Evolutionary conservation across 192 early-diverging fungal species (phyloP), one percentile per base, ranked within the genome.

Genomic region (Entrophospora sp.): DNA sequence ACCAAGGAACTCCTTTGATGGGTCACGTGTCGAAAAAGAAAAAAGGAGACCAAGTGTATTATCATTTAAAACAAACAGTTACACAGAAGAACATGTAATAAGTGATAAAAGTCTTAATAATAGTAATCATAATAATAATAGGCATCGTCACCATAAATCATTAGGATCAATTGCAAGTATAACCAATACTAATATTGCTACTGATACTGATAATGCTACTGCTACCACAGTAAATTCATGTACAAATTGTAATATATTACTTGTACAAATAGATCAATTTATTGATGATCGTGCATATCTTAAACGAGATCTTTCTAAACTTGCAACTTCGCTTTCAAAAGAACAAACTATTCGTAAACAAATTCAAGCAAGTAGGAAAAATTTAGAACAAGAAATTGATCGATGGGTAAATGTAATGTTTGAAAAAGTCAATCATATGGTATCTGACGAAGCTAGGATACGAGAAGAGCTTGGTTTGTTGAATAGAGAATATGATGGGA

Each of bases 231-330:
- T 14, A 57, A 57, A 28, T 28, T 24, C 69, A 40, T 77, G 75
- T 61, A 18, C 65, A 32, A 77, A 73, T 36, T 77, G 75, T 56
- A 58, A 69, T 61, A 68, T 70, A 44, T 57, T 77, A 25, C 55
- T 77, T 18, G 49, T 61, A 27, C 75, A 77, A 48, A 61, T 73
- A 6, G 75, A 77, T 62, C 75, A 77, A 35, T 72, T 74, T 48
- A 77, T 77, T 30, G 75, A 77, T 57, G 69, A 77, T 36, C 66
- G 71, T 35, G 72, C 75, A n/a, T 77, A 73, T 32, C 42, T 77
- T 22, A 77, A 77, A 59, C 69, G 75, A 27, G 75, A 77, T 55
- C 25, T 77, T 7, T 51, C 59, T 40, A 45, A 66, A 0, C 45
- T 77, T 22, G 75, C 75, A 14, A 63, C 71, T 25, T 59, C 65